Evolutionary conservation across 1,139 yeast species (phyloP).

Genomic region (Pichia kudriavzevii): DNA sequence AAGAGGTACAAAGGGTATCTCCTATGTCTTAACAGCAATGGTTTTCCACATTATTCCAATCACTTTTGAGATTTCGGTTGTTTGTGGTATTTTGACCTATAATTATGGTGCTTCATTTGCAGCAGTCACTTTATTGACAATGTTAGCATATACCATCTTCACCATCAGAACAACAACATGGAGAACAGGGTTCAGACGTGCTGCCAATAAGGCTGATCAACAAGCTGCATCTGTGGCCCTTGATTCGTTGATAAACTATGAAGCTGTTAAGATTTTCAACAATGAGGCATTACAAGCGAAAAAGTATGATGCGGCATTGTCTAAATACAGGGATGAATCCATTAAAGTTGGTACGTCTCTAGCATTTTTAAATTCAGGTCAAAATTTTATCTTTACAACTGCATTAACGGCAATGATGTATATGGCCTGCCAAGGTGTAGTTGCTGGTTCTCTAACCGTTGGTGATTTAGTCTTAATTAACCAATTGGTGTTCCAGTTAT

Average conservation of each 20-base stretch:
- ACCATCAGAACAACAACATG: slow-evolving; percentile 92
- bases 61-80: slow-evolving; percentile 83
- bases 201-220: slow-evolving; percentile 91
- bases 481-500: slow-evolving; percentile 90
- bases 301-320: slow-evolving; percentile 75
- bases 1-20: slow-evolving; percentile 95
- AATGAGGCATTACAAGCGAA: slow-evolving; percentile 72
- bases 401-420: slow-evolving; percentile 98
- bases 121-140: slow-evolving; percentile 77
- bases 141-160: slow-evolving; percentile 79
- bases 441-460: slow-evolving; percentile 73
- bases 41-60: slow-evolving; percentile 94
- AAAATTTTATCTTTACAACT: slow-evolving; percentile 79
- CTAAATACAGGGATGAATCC: slow-evolving; percentile 70
- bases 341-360: slow-evolving; percentile 88
- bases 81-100: slow-evolving; percentile 87
- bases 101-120: slow-evolving; percentile 89
- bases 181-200: slow-evolving; percentile 88
- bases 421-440: slow-evolving; percentile 95
- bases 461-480: slow-evolving; percentile 96
- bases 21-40: slow-evolving; percentile 89
- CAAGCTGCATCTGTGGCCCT: slow-evolving; percentile 90
- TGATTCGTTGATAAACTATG: slow-evolving; percentile 89
- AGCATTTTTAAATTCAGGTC: slow-evolving; percentile 88
- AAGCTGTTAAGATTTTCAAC: slow-evolving; percentile 89